Conservation (phyloP, 495 filamentous ascomycete genomes). For the Aspergillus coremiiformis region DNA sequence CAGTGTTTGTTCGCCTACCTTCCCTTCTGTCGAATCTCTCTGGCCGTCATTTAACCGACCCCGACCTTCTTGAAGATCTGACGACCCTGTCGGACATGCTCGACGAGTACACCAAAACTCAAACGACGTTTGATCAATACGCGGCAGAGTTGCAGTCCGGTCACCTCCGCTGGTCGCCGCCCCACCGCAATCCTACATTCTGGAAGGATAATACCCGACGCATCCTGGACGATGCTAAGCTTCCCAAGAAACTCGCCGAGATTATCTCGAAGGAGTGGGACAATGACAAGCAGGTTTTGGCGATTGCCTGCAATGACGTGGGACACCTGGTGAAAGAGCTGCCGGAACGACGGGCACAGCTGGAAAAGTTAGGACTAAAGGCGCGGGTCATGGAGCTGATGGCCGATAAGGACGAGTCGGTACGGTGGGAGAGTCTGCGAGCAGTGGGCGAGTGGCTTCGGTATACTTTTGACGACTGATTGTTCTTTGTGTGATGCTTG, state of each 20-base stretch:
- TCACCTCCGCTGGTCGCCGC: slow-evolving; percentile 90
- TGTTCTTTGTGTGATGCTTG: neutral
- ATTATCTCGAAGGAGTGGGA: slow-evolving; percentile 83
- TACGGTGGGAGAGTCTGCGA: slow-evolving; percentile 90
- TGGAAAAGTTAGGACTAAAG: slow-evolving; percentile 91
- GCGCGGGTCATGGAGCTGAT: slow-evolving; percentile 91
- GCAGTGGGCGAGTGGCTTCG: slow-evolving; percentile 91
- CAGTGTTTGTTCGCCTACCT: slow-evolving; percentile 76
- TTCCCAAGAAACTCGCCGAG: slow-evolving; percentile 77
- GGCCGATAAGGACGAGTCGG: slow-evolving; percentile 79
- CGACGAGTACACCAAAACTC: slow-evolving; percentile 89
- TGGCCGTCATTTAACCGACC: slow-evolving; percentile 78
- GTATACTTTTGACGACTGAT: slow-evolving; percentile 67
- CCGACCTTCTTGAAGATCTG: slow-evolving; percentile 84
- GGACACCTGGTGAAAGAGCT: slow-evolving; percentile 84
- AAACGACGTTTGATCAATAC: slow-evolving; percentile 96
- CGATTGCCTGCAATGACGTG: slow-evolving; percentile 93
- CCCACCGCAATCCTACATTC: slow-evolving; percentile 82
- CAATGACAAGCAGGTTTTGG: slow-evolving; percentile 89
- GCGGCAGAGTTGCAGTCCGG: slow-evolving; percentile 81
- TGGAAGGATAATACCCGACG: slow-evolving; percentile 93
- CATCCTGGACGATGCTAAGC: slow-evolving; percentile 76
- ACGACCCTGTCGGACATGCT: slow-evolving; percentile 65
- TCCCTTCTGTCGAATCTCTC: slow-evolving; percentile 70
- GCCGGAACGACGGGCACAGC: slow-evolving; percentile 70